Conservation (phyloP, 805 yeast species). For the Candida morakotiae region DNA sequence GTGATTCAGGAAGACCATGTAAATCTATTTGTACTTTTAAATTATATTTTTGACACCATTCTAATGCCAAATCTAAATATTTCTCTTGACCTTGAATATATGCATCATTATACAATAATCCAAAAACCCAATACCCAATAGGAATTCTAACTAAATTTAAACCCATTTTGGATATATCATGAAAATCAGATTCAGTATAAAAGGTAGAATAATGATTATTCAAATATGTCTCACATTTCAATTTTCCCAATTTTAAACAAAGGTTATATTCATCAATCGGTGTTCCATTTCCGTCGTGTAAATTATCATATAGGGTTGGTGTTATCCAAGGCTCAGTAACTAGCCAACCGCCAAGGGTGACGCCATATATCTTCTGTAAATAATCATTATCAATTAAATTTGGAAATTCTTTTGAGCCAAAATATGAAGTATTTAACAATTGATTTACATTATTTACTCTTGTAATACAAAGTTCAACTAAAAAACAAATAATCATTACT, state of each 20-base stretch:
- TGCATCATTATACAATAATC: conserved; percentile 62
- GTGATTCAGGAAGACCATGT: conserved; percentile 95
- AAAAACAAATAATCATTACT: background rate
- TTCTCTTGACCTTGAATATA: conserved; percentile 78
- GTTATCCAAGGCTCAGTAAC: conserved; percentile 84
- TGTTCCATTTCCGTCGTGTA: conserved; percentile 29
- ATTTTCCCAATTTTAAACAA: conserved; percentile 56
- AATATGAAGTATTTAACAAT: background rate
- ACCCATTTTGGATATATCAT: conserved; percentile 54
- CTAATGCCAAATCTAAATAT: conserved; percentile 72
- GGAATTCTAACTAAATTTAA: conserved; percentile 87
- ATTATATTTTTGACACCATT: conserved; percentile 62
- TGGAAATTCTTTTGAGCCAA: background rate
- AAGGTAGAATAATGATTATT: conserved; percentile 75
- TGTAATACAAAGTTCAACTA: background rate
- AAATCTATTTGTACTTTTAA: conserved; percentile 85
- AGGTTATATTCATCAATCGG: conserved; percentile 86
- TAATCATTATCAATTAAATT: background rate
- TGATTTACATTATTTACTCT: background rate
- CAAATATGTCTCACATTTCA: conserved; percentile 48
- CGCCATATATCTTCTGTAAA: background rate
- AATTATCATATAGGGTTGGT: conserved; percentile 64
- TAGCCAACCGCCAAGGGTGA: conserved; percentile 77
- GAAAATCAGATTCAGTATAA: conserved; percentile 70
- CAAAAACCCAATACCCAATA: conserved; percentile 92